Percentiles rank a stretch among this genome's conserved stretches.
Conservation (phyloP, 306 rosid genomes). For the Ormosia emarginata region DNA sequence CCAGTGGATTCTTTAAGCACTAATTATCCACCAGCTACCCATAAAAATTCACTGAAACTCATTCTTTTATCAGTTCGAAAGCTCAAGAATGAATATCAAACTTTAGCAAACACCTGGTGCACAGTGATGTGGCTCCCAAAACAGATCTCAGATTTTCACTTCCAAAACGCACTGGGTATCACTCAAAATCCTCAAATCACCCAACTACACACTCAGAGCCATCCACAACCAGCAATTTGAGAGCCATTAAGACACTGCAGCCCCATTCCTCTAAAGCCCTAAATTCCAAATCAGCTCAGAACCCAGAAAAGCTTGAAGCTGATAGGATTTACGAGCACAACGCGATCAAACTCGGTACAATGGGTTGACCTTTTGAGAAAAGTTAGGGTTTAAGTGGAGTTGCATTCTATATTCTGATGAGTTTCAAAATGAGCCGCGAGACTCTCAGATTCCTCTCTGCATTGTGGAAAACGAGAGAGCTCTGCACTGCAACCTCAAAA, state of each 20-base stretch:
- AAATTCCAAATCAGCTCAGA: conserved; percentile 21
- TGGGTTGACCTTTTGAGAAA: conserved; percentile 39
- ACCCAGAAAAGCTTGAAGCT: conserved; percentile 28
- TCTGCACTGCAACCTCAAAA: conserved; percentile 22
- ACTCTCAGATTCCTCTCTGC: conserved; percentile 50
- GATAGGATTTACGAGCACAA: conserved; percentile 6
- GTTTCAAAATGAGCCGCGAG: conserved; percentile 42
- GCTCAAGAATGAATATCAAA: conserved; percentile 23
- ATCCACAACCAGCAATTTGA: conserved; percentile 27
- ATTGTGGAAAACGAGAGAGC: conserved; percentile 43
- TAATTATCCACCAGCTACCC: conserved; percentile 26
- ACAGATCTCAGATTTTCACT: conserved; percentile 55
- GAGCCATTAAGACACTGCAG: conserved; percentile 26
- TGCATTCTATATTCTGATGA: not conserved
- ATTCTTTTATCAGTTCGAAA: not conserved
- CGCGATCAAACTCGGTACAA: conserved; percentile 20
- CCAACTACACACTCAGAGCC: conserved; percentile 7
- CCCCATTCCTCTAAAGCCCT: conserved; percentile 26
- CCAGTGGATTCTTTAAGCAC: conserved; percentile 18
- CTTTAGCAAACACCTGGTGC: conserved; percentile 19
- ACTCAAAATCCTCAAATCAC: conserved; percentile 24
- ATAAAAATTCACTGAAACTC: conserved; percentile 25
- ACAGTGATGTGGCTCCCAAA: conserved; percentile 27
- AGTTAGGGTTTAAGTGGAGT: conserved; percentile 50
- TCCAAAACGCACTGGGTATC: conserved; percentile 19